Evolutionary conservation across 805 yeast genomes (phyloP).

Genomic region (Barnettozyma sucrosica): DNA sequence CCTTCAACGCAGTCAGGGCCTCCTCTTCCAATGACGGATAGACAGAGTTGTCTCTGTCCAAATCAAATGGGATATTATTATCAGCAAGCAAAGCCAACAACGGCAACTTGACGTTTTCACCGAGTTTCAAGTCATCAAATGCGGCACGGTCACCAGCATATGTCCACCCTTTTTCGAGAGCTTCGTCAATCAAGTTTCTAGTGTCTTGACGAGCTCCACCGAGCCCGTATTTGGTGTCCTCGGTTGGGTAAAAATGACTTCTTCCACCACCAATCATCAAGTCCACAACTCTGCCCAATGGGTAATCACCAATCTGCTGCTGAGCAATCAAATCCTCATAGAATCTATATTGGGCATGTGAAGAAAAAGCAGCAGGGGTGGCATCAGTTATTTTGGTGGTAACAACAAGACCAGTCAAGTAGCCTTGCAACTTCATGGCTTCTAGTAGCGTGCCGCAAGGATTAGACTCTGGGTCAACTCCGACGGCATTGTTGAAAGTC

Average conservation of each 20-base stretch:
- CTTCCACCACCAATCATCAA: slow-evolving; percentile 90
- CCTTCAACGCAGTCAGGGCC: slow-evolving; percentile 65
- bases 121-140: slow-evolving; percentile 53
- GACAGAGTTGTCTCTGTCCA: slow-evolving; percentile 57
- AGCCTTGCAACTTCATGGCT: slow-evolving; percentile 78
- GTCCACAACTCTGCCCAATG: slow-evolving; percentile 75
- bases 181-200: slow-evolving; percentile 61
- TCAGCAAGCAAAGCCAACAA: slow-evolving; percentile 70
- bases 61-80: slow-evolving; percentile 75
- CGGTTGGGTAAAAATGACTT: slow-evolving; percentile 64
- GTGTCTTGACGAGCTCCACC: slow-evolving; percentile 66
- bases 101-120: slow-evolving; percentile 67
- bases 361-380: slow-evolving; percentile 84
- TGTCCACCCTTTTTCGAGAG: slow-evolving; percentile 54
- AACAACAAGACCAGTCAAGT: slow-evolving; percentile 82
- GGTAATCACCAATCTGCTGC: slow-evolving; percentile 79
- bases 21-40: slow-evolving; percentile 80
- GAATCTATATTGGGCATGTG: slow-evolving; percentile 71
- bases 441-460: slow-evolving; percentile 90
- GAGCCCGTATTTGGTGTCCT: slow-evolving; percentile 27
- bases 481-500: slow-evolving; percentile 87
- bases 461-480: slow-evolving; percentile 58
- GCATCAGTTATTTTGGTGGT: slow-evolving; percentile 93
- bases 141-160: slow-evolving; percentile 53
- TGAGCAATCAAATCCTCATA: slow-evolving; percentile 84